A percentile compares a stretch with the other conserved stretches of the same genome.
phyloP scores from a whole-genome alignment of 1,284 basidiomycete genomes.

The Papiliotrema laurentii region DNA sequence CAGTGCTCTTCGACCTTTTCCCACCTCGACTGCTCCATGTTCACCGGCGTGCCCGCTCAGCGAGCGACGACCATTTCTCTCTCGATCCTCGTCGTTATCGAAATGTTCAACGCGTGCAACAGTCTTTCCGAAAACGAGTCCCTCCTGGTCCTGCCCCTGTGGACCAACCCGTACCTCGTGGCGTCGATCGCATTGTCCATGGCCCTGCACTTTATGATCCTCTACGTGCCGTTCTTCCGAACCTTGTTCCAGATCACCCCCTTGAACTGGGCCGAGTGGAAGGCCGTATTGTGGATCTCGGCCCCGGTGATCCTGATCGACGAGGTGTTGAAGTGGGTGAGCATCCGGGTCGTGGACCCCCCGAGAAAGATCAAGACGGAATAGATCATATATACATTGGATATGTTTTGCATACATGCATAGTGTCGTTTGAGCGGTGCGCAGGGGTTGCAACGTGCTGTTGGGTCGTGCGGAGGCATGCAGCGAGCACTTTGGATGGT shows the following conservation, averaged over 20 bases:
- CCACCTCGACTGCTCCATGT: slow-evolving; percentile 89
- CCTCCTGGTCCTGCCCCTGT: slow-evolving; percentile 77
- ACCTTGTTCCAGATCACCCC: slow-evolving; percentile 87
- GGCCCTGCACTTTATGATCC: slow-evolving; percentile 85
- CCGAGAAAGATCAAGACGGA: slow-evolving; percentile 26
- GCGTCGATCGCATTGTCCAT: slow-evolving; percentile 83
- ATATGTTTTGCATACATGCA: too few species aligned
- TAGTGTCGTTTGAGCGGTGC: too few species aligned
- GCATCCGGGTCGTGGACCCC: slow-evolving; percentile 54
- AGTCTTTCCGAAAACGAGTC: slow-evolving; percentile 98
- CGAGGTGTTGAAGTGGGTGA: slow-evolving; percentile 81
- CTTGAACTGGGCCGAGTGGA: slow-evolving; percentile 89
- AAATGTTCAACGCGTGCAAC: slow-evolving; percentile 99
- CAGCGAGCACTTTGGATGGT: too few species aligned
- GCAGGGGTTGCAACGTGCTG: too few species aligned
- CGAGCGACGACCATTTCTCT: slow-evolving; percentile 93
- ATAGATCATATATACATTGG: too few species aligned
- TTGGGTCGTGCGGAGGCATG: too few species aligned
- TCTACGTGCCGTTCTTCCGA: slow-evolving; percentile 93
- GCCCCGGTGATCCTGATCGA: slow-evolving; percentile 86
- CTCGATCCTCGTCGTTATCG: slow-evolving; percentile 66
- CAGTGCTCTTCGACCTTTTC: slow-evolving; percentile 77
- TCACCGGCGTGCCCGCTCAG: slow-evolving; percentile 74
- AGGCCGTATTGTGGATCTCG: slow-evolving; percentile 84
- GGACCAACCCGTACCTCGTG: slow-evolving; percentile 90